Base-by-base conservation (phyloP, 352 stramenopile genomes). In the Globisporangium uncinulatum region DNA sequence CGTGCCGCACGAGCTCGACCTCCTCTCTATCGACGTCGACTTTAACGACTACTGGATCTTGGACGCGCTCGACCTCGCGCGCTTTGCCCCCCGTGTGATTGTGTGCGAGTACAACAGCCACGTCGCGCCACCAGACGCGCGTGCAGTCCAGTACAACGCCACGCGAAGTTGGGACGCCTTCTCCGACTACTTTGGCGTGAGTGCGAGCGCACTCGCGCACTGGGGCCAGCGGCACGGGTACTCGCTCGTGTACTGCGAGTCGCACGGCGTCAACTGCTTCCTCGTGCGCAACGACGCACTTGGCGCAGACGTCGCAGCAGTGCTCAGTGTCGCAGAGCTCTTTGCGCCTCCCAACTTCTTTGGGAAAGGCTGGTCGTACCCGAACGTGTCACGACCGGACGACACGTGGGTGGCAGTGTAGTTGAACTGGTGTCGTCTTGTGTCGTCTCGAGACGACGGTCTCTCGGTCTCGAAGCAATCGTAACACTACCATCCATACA, bases 1-100 rank as follows among this genome's bases (percentile, higher is more conserved):
- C 34, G 67, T 70, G 15, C 56, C 39, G 3, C 65, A 75, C 24
- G 24, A 29, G 34, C 69, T 91, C 13, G 80, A 91, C 56, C 50
- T 89, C 32, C 62, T 91, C 42, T 87, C 77, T 3, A 68, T 91
- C 32, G 81, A 89, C 51, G 75, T 89, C 32, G 75, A 89, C 31
- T 92, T 92, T 50, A 89, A 89, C 49, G 79, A 88, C 54, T 92
- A 79, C 57, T 88, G 76, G 76, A 57, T 92, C 51, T 62, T 88
- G 4, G 49, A 71, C n/a, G 74, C 79, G 10, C 51, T 89, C 4
- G 74, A 87, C 46, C 54, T 72, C 24, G 46, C 48, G 1, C 50
- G 43, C 0, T 84, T 87, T 36, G 65, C 69, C 6, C 79, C 79
- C 0, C 69, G 76, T 15, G 79, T 89, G 36, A 54, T 92, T 19